Evolutionary conservation across 176 grass and related monocot species (phyloP), one percentile per base, ranked within the genome.

Genomic region (Typha latifolia): DNA sequence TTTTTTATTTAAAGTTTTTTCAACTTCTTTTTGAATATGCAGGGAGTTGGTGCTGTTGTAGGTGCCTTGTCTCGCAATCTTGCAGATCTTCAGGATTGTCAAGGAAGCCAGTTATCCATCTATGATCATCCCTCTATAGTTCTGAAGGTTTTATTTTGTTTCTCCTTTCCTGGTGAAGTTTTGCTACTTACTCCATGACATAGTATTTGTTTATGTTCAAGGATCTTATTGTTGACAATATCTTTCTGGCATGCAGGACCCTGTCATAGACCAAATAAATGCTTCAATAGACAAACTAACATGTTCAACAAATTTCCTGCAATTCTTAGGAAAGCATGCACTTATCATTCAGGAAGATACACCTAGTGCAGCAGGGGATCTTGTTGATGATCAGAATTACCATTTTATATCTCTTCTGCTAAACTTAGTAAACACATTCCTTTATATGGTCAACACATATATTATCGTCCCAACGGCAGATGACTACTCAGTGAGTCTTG

Each of bases 361-460:
- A 52, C 76, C 81, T 4, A 74, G 71, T 79, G 24, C 68, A 47
- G 66, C 82, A 20, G 93, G 84, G 12, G 74, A 91, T 71, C 64
- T 71, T 27, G 62, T 68, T 15, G 84, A 89, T 72, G 88, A 89
- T 5, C 49, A 80, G 55, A 84, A 51, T 7, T 91, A 96, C 70
- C 80, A 91, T 76, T 96, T 96, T 71, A 67, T 77, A 9, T 96
- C 93, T 14, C 85, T 96, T 31, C 13, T 89, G 12, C 74, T 96
- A 10, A 96, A 96, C 78, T 53, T 96, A 29, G 80, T 69, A 18
- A 96, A 91, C 37, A 89, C 88, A 26, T 96, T 91, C 50, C 78
- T 96, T 4, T 96, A 96, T 57, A 96, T 96, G 93, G 73, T 91
- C 19, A 96, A 96, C 69, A 96, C 88, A 75, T 96, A 96, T 52